Percentiles rank a stretch among this genome's conserved stretches.
phyloP scores from a whole-genome alignment of 352 stramenopile genomes.

The Phytophthora citrophthora region DNA sequence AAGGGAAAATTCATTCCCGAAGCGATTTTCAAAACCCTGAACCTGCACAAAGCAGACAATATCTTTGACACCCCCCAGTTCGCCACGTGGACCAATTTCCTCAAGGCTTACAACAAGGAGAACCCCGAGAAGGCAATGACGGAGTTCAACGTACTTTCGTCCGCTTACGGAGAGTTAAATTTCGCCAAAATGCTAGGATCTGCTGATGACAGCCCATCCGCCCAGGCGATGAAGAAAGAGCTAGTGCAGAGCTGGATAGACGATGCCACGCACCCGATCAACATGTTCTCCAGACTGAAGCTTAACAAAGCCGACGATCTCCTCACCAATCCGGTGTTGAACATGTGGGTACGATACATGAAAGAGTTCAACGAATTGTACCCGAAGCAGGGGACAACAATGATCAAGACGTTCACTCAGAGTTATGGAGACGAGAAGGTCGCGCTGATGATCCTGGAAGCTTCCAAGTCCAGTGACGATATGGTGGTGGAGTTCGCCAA shows the following conservation, averaged over 20 bases:
- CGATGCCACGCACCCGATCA: not conserved
- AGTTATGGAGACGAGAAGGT: conserved; percentile 20
- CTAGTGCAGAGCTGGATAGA: not conserved
- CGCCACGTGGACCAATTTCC: conserved; percentile 2
- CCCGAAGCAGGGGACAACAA: not conserved
- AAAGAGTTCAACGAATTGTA: conserved; percentile 9
- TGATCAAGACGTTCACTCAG: conserved; percentile 18
- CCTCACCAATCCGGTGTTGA: conserved; percentile 5
- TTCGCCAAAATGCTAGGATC: not conserved
- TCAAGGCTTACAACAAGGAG: conserved; percentile 2
- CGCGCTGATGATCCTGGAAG: conserved; percentile 7
- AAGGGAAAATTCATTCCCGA: not conserved
- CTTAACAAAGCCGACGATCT: conserved; percentile 6
- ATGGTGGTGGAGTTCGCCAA: conserved; percentile 5
- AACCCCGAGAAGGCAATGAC: not conserved
- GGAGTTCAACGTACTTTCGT: not conserved
- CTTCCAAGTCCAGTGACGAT: not conserved
- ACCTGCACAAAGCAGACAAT: not conserved
- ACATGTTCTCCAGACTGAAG: conserved; percentile 1
- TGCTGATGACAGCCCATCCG: not conserved
- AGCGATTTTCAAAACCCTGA: not conserved
- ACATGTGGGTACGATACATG: conserved; percentile 10
- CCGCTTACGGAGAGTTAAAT: not conserved
- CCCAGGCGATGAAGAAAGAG: not conserved
- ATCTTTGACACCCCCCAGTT: not conserved